A percentile compares a stretch with the other conserved stretches of the same genome.
phyloP scores from a whole-genome alignment of 2,329 filamentous ascomycete genomes.

The Monilinia aucupariae region DNA sequence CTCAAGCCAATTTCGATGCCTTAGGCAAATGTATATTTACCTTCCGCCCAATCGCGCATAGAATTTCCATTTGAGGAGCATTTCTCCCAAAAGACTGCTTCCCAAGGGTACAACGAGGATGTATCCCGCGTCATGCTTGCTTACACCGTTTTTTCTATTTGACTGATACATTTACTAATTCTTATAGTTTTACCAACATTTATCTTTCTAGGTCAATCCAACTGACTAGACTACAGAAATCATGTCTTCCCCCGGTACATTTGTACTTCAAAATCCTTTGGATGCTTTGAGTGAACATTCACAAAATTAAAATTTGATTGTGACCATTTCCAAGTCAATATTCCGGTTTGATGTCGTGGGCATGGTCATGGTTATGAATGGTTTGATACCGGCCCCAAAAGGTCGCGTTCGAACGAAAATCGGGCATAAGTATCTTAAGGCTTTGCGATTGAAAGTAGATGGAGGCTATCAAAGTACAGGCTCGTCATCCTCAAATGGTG shows the following conservation, averaged over 20 bases:
- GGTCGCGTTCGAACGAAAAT: conserved; percentile 30
- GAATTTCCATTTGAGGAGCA: conserved; percentile 14
- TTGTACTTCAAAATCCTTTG: not conserved
- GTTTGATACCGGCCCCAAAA: conserved; percentile 28
- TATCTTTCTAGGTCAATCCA: not conserved
- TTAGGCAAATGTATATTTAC: not conserved
- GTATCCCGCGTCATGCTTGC: conserved; percentile 9
- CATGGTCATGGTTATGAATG: conserved; percentile 23
- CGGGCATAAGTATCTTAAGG: conserved; percentile 34
- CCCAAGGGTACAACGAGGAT: not conserved
- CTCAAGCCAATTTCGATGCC: not conserved
- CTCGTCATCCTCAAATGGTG: conserved; percentile 24
- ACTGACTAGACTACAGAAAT: conserved; percentile 12
- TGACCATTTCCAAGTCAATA: conserved; percentile 7
- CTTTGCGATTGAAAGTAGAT: conserved; percentile 31
- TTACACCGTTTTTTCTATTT: conserved; percentile 14
- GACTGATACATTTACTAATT: conserved; percentile 12
- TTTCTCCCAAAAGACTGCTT: conserved; percentile 6
- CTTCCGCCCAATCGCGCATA: not conserved
- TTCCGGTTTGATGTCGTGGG: conserved; percentile 17
- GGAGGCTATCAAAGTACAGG: conserved; percentile 26
- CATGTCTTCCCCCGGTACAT: conserved; percentile 6
- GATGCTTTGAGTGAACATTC: not conserved
- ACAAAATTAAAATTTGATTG: not conserved
- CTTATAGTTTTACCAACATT: conserved; percentile 8